A percentile compares a stretch with the other conserved stretches of the same genome.
phyloP scores from a whole-genome alignment of 2,329 filamentous ascomycete genomes.

The Ophiostoma sp. region DNA sequence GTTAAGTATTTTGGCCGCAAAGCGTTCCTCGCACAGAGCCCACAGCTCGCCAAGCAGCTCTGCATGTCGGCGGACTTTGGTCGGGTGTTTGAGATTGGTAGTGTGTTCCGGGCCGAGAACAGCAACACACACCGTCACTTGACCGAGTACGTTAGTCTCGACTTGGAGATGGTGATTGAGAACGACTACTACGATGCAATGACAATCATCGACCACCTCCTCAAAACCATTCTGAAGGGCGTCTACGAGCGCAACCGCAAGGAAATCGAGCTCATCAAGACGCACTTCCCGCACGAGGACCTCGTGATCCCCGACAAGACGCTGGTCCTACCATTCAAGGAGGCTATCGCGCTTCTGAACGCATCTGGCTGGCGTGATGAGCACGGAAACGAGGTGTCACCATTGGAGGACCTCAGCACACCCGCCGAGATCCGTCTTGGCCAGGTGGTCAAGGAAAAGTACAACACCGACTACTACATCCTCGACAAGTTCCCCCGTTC shows the following conservation, averaged over 20 bases:
- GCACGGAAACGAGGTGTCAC: constrained; percentile 67
- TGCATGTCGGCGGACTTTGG: constrained; percentile 85
- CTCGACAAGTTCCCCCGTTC: constrained; percentile 87
- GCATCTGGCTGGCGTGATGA: constrained; percentile 76
- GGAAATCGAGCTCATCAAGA: constrained; percentile 74
- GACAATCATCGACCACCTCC: constrained; percentile 73
- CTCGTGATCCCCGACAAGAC: constrained; percentile 86
- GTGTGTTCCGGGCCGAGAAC: constrained; percentile 92
- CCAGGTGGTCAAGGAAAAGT: constrained; percentile 81
- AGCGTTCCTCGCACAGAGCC: constrained; percentile 88
- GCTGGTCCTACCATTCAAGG: constrained; percentile 74
- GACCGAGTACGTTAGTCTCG: constrained; percentile 90
- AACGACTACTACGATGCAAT: constrained; percentile 89
- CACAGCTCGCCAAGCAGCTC: constrained; percentile 92
- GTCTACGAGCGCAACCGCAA: constrained; percentile 50
- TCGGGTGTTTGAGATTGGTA: constrained; percentile 84
- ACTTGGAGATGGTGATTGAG: constrained; percentile 89
- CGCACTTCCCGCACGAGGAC: constrained; percentile 82
- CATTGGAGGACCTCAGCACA: constrained; percentile 79
- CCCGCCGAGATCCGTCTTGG: constrained; percentile 85
- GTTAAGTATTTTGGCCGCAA: constrained; percentile 87
- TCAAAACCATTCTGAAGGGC: constrained; percentile 68
- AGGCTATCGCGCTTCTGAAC: constrained; percentile 79
- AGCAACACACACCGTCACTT: constrained; percentile 93
- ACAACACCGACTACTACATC: constrained; percentile 87